Conservation (phyloP, 2,329 filamentous ascomycete genomes). For the Clarireedia sp. region DNA sequence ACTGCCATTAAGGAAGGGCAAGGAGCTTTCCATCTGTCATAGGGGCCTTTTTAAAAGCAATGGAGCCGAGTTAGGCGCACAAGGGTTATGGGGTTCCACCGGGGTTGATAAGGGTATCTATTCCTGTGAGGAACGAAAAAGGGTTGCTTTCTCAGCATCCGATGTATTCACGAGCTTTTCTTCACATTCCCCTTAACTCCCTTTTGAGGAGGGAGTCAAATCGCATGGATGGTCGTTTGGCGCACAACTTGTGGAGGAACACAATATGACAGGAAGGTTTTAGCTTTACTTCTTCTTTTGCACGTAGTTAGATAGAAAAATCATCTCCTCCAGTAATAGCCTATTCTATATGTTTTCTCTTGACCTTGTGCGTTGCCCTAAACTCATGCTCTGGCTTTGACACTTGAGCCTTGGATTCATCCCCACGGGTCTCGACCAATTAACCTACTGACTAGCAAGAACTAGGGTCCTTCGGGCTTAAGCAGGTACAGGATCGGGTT, state of each 20-base stretch:
- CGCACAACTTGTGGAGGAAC: slow-evolving; percentile 20
- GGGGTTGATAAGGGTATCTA: slow-evolving; percentile 14
- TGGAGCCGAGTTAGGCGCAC: slow-evolving; percentile 10
- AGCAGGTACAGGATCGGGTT: too few relatives aligned
- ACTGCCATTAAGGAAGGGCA: slow-evolving; percentile 92
- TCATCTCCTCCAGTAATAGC: background rate
- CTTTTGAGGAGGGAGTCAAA: slow-evolving; percentile 20
- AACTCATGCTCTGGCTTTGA: too few relatives aligned
- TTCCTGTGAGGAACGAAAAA: slow-evolving; percentile 12
- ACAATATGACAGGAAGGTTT: slow-evolving; percentile 12
- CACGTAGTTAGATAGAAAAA: slow-evolving; percentile 25
- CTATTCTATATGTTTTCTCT: background rate
- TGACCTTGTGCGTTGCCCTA: background rate
- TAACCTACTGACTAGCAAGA: too few relatives aligned
- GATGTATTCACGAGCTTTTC: slow-evolving; percentile 13
- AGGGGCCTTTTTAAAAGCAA: slow-evolving; percentile 23
- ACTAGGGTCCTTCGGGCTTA: too few relatives aligned
- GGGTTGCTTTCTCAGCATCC: slow-evolving; percentile 20
- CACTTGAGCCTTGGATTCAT: too few relatives aligned
- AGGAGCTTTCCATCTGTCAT: slow-evolving; percentile 94
- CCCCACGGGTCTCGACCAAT: too few relatives aligned
- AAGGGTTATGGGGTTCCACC: slow-evolving; percentile 3
- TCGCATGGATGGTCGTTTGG: slow-evolving; percentile 32
- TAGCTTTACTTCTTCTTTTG: slow-evolving; percentile 12
- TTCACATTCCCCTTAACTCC: slow-evolving; percentile 8